Evolutionary conservation across 192 early-diverging fungal species (phyloP), one percentile per base, ranked within the genome.

Genomic region (Coemansia biformis): DNA sequence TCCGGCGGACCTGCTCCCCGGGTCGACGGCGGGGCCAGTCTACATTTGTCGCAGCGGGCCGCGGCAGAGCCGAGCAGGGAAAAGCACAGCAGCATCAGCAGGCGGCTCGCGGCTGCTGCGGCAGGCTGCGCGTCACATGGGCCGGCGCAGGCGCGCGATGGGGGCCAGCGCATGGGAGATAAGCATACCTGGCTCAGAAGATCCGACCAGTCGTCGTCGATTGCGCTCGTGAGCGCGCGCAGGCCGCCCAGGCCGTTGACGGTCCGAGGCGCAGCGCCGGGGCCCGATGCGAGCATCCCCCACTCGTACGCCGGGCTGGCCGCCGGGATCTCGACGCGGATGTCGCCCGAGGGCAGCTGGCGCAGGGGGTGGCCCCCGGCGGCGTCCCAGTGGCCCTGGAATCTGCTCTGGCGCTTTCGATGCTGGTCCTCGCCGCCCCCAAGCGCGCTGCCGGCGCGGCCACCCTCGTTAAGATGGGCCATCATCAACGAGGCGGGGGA

Each of bases 351-450:
- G 18, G 51, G 32, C 38, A 55, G 61, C 19, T 56, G 48, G 17
- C 35, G 51, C 41, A 51, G 24, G 18, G 38, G 37, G 23, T 57
- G 54, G 40, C 37, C 37, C 41, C 52, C 43, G 1, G 69, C 47
- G 17, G 60, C 51, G 48, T 73, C 69, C 69, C 69, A 73, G 33
- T 73, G 69, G 8, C 69, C 62, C 38, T 65, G 69, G 32, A 73
- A 73, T 19, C 69, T 48, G 34, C 69, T 73, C 38, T 73, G 62
- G 45, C 62, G 69, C 49, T 65, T 73, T 28, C 48, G 61, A 34
- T 54, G 42, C 47, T 59, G 56, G 22, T 72, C 60, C 26, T 64
- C 61, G 48, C 40, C 38, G 34, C 37, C 57, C 14, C 44, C 55
- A 29, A 65, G 45, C 19, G 55, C 34, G 24, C 37, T 49, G 38